Conservation (phyloP, 495 filamentous ascomycete genomes). For the Talaromyces liani region DNA sequence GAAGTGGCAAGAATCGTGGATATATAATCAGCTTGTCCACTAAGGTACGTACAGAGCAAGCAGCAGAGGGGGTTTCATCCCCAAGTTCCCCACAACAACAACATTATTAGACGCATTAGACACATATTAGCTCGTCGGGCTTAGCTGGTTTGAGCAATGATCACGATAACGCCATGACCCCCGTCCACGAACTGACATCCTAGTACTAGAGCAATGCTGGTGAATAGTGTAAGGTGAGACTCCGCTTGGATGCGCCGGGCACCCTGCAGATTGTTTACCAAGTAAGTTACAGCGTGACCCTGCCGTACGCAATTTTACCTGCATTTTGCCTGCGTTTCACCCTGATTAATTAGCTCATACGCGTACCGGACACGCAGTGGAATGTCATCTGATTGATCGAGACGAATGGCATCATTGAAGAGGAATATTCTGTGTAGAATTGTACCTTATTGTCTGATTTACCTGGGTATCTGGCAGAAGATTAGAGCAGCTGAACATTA, state of each 20-base stretch:
- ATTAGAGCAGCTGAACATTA: too few relatives aligned
- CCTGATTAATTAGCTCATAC: background rate
- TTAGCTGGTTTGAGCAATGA: background rate
- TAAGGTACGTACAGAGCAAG: background rate
- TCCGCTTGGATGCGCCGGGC: too few relatives aligned
- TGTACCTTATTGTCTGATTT: background rate
- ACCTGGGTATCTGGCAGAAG: too few relatives aligned
- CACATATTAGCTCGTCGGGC: background rate
- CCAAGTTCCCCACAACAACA: constrained; percentile 3
- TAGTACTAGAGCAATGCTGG: background rate
- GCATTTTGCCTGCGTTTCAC: background rate
- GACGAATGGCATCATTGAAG: background rate
- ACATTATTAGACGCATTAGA: background rate
- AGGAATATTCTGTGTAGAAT: background rate
- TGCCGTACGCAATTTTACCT: background rate
- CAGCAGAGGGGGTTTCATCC: background rate
- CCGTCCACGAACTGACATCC: background rate
- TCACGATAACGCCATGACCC: background rate
- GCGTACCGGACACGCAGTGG: background rate
- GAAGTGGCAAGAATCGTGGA: background rate
- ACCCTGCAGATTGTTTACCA: background rate
- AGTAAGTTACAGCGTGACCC: background rate
- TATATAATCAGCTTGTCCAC: background rate
- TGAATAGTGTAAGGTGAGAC: too few relatives aligned
- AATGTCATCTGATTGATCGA: background rate